A percentile compares a stretch with the other conserved stretches of the same genome.
phyloP scores from a whole-genome alignment of 2,329 filamentous ascomycete species.

The Chrysoporthe cubensis region DNA sequence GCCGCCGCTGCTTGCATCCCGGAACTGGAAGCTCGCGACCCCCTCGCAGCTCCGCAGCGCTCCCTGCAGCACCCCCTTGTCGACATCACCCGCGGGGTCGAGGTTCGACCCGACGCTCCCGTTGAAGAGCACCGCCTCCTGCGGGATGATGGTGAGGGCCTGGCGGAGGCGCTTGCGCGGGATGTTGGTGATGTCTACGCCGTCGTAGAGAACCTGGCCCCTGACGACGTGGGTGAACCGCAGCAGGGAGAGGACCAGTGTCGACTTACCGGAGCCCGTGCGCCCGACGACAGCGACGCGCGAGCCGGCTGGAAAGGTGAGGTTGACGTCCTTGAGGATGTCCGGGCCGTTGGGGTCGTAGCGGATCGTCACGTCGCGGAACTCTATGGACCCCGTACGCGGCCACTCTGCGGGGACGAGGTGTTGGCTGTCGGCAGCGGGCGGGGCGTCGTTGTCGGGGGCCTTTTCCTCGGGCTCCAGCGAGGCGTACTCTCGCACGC shows the following conservation, averaged over 20 bases:
- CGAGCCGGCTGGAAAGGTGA: conserved; percentile 53
- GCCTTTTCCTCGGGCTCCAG: conserved; percentile 35
- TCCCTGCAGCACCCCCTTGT: conserved; percentile 56
- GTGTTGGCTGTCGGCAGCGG: conserved; percentile 1
- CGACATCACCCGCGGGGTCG: conserved; percentile 64
- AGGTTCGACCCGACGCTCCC: conserved; percentile 57
- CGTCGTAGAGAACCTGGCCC: conserved; percentile 42
- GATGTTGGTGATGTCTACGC: conserved; percentile 40
- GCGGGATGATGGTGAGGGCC: conserved; percentile 45
- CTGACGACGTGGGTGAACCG: conserved; percentile 41
- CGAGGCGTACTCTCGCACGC: conserved; percentile 38
- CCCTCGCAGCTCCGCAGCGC: conserved; percentile 67
- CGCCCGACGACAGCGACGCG: conserved; percentile 70
- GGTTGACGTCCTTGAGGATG: conserved; percentile 36
- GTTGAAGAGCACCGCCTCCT: conserved; percentile 44
- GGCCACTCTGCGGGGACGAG: conserved; percentile 36
- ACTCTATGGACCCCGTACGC: conserved; percentile 34
- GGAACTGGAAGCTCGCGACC: conserved; percentile 55
- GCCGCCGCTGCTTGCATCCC: conserved; percentile 36
- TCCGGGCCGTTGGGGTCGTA: conserved; percentile 37
- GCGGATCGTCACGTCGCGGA: conserved; percentile 35
- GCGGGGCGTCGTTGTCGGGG: conserved; percentile 20
- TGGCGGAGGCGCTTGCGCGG: conserved; percentile 40
- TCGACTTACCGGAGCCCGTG: conserved; percentile 71
- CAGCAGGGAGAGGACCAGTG: conserved; percentile 43